Evolutionary conservation across 441 rosid species (phyloP).

Genomic region (Pelargonium cotyledonis): DNA sequence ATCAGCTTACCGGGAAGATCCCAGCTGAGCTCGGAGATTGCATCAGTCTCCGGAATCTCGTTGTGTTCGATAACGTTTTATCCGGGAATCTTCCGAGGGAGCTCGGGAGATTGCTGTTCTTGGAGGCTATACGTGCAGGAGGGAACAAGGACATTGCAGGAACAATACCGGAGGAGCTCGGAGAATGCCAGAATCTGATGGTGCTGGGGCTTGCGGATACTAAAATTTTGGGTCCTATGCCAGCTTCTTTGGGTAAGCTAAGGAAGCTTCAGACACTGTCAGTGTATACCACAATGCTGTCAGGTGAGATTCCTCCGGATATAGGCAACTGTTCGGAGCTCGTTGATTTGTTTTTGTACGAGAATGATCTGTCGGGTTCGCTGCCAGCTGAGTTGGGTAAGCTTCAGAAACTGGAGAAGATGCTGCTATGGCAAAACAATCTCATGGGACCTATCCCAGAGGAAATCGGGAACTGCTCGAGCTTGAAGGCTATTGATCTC

Average conservation of each 20-base stretch:
- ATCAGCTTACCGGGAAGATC: slow-evolving; percentile 75
- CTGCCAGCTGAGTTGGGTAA: slow-evolving; percentile 70
- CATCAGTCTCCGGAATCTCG: slow-evolving; percentile 39
- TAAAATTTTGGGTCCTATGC: slow-evolving; percentile 56
- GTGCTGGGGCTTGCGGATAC: slow-evolving; percentile 84
- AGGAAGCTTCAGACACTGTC: slow-evolving; percentile 65
- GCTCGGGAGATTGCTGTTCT: slow-evolving; percentile 51
- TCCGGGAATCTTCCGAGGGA: slow-evolving; percentile 60
- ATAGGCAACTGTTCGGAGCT: slow-evolving; percentile 86
- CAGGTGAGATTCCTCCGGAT: slow-evolving; percentile 79
- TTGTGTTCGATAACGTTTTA: slow-evolving; percentile 62
- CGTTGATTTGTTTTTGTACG: slow-evolving; percentile 67
- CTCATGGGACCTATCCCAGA: slow-evolving; percentile 77
- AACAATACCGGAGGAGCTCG: slow-evolving; percentile 65
- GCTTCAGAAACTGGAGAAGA: slow-evolving; percentile 60
- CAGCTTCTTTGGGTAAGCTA: slow-evolving; percentile 67
- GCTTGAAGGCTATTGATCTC: slow-evolving; percentile 60
- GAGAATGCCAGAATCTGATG: slow-evolving; percentile 66
- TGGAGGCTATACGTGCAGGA: slow-evolving; percentile 72
- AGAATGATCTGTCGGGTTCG: slow-evolving; percentile 74
- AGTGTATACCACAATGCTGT: slow-evolving; percentile 67
- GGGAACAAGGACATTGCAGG: slow-evolving; percentile 80
- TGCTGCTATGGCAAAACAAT: slow-evolving; percentile 77
- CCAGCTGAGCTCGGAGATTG: slow-evolving; percentile 57
- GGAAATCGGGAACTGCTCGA: slow-evolving; percentile 74